Evolutionary conservation across 805 yeast species (phyloP).

Genomic region (Candida sanyiensis): DNA sequence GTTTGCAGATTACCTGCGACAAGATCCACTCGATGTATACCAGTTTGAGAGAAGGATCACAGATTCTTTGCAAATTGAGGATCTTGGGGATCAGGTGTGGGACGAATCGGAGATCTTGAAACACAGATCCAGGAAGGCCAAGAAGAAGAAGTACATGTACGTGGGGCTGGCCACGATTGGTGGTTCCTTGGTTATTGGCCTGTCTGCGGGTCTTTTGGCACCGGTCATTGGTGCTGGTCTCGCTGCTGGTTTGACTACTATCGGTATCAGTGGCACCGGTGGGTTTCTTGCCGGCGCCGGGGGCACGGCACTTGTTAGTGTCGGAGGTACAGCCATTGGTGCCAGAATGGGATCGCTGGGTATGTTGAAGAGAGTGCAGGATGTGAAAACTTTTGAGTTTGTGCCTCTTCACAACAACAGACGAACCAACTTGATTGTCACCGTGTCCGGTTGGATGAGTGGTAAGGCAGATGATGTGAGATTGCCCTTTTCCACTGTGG

Average conservation of each 20-base stretch:
- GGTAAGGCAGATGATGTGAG: constrained; percentile 94
- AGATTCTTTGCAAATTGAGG: constrained; percentile 85
- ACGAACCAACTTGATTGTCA: constrained; percentile 77
- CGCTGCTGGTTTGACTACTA: constrained; percentile 93
- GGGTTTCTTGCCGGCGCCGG: constrained; percentile 95
- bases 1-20: constrained; percentile 58
- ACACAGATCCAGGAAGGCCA: constrained; percentile 60
- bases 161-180: constrained; percentile 95
- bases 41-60: constrained; percentile 91
- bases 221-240: constrained; percentile 98
- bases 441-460: constrained; percentile 97
- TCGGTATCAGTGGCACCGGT: constrained; percentile 90
- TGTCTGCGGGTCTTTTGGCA: constrained; percentile 92
- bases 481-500: constrained; percentile 92
- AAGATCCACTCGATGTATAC: constrained; percentile 60
- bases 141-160: constrained; percentile 66
- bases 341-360: constrained; percentile 84
- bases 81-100: constrained; percentile 71
- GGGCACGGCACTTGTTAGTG: constrained; percentile 90
- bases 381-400: constrained; percentile 90
- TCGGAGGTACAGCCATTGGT: constrained; percentile 87
- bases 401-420: constrained; percentile 88
- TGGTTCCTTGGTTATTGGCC: constrained; percentile 89
- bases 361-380: constrained; percentile 82
- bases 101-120: constrained; percentile 66